Evolutionary conservation across 805 yeast species (phyloP).

Genomic region (Candida tibetensis): DNA sequence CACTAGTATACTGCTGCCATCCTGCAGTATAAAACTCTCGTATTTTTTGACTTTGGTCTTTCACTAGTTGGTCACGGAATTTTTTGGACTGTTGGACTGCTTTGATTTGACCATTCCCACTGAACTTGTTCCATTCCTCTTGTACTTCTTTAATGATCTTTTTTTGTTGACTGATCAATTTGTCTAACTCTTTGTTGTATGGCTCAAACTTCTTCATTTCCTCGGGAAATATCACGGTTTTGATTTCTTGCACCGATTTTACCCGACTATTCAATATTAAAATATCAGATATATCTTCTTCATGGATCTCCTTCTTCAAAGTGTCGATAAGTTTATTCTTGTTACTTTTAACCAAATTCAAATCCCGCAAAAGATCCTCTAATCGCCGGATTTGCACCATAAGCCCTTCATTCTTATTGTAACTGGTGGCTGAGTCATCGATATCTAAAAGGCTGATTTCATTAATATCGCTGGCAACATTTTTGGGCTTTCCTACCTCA

Average conservation of each 20-base stretch:
- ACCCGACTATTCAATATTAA: constrained; percentile 62
- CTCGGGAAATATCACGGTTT: constrained; percentile 53
- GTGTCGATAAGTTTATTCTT: constrained; percentile 59
- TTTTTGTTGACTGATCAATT: constrained; percentile 65
- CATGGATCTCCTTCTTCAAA: constrained; percentile 66
- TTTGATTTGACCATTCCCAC: constrained; percentile 29
- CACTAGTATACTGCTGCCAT: constrained; percentile 59
- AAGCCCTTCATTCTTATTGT: constrained; percentile 20
- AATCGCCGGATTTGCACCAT: constrained; percentile 44
- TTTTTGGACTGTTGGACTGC: constrained; percentile 43
- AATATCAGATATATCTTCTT: constrained; percentile 80
- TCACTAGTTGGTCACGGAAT: constrained; percentile 33
- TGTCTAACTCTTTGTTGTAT: constrained; percentile 61
- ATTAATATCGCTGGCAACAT: constrained; percentile 4
- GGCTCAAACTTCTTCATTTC: constrained; percentile 78
- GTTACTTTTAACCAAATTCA: constrained; percentile 62
- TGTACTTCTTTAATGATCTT: constrained; percentile 37
- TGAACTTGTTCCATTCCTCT: constrained; percentile 28
- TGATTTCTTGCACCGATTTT: constrained; percentile 55
- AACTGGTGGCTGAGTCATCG: constrained; percentile 44
- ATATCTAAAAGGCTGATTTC: constrained; percentile 63
- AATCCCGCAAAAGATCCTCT: constrained; percentile 56
- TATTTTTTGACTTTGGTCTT: constrained; percentile 35
- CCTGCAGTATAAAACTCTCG: constrained; percentile 45
- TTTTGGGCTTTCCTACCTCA: constrained; percentile 7